Conservation (phyloP, 345 rosid species). For the Gossypium mustelinum region DNA sequence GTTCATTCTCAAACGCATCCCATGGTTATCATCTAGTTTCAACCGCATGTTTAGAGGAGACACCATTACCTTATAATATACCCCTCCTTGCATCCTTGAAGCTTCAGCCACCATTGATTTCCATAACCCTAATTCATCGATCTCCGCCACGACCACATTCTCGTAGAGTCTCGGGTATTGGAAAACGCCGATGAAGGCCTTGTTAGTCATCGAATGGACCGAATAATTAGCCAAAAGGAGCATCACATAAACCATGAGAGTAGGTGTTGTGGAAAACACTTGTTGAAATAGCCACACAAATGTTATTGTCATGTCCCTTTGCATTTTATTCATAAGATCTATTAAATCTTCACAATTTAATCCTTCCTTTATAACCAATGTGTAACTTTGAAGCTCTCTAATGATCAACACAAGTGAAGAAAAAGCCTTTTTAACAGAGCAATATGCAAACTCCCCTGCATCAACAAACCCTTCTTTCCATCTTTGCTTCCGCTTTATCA, state of each 20-base stretch:
- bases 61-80: constrained; percentile 27
- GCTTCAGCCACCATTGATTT: constrained; percentile 48
- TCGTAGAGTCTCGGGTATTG: neutral
- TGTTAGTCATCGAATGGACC: constrained; percentile 46
- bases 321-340: constrained; percentile 34
- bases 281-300: constrained; percentile 66
- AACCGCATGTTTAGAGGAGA: constrained; percentile 38
- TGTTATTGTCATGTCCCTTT: constrained; percentile 50
- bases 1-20: constrained; percentile 43
- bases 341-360: constrained; percentile 37
- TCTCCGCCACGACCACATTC: neutral
- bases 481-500: constrained; percentile 60
- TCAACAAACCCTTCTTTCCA: constrained; percentile 37
- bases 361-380: constrained; percentile 38
- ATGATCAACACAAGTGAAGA: constrained; percentile 63
- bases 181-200: neutral
- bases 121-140: constrained; percentile 46
- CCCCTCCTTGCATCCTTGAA: constrained; percentile 27
- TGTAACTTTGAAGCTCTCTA: constrained; percentile 57
- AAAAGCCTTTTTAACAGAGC: constrained; percentile 66
- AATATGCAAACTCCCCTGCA: constrained; percentile 40
- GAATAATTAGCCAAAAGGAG: constrained; percentile 62
- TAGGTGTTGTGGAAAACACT: constrained; percentile 62
- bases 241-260: constrained; percentile 72
- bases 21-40: constrained; percentile 47